phyloP scores from a whole-genome alignment of 306 rosid species.

The Rosa persica region DNA sequence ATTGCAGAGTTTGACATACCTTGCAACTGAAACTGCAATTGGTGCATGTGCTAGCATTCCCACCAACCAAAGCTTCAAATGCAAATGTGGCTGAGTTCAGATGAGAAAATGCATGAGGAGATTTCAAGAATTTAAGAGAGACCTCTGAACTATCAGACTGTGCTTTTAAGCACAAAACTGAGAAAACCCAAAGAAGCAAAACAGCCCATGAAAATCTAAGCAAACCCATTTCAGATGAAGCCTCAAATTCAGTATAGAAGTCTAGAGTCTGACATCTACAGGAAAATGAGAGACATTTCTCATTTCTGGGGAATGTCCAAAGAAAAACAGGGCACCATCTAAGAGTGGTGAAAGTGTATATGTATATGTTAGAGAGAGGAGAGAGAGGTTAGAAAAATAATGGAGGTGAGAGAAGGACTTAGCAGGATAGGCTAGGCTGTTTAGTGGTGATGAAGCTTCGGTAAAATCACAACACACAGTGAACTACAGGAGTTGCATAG shows the following conservation, averaged over 20 bases:
- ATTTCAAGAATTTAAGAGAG: conserved; percentile 66
- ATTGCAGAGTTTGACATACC: conserved; percentile 40
- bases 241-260: conserved; percentile 8
- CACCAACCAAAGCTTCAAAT: conserved; percentile 50
- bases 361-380: conserved; percentile 10
- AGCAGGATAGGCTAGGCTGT: conserved; percentile 25
- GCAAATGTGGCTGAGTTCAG: conserved; percentile 67
- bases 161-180: conserved; percentile 40
- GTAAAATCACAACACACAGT: conserved; percentile 35
- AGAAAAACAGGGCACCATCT: conserved; percentile 19
- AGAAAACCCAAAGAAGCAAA: conserved; percentile 39
- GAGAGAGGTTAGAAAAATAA: conserved; percentile 13
- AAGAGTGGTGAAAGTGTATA: conserved; percentile 1
- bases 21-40: conserved; percentile 70
- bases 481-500: conserved; percentile 24
- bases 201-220: conserved; percentile 34
- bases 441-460: conserved; percentile 49
- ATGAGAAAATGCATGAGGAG: conserved; percentile 76
- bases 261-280: conserved; percentile 24
- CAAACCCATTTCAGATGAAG: conserved; percentile 47
- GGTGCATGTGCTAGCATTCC: conserved; percentile 35
- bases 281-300: conserved; percentile 29
- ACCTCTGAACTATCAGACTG: conserved; percentile 46
- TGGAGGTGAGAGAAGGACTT: conserved; percentile 28
- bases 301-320: conserved; percentile 19